phyloP scores from a whole-genome alignment of 2,329 filamentous ascomycete genomes.

The Lachnellula subtilissima region DNA sequence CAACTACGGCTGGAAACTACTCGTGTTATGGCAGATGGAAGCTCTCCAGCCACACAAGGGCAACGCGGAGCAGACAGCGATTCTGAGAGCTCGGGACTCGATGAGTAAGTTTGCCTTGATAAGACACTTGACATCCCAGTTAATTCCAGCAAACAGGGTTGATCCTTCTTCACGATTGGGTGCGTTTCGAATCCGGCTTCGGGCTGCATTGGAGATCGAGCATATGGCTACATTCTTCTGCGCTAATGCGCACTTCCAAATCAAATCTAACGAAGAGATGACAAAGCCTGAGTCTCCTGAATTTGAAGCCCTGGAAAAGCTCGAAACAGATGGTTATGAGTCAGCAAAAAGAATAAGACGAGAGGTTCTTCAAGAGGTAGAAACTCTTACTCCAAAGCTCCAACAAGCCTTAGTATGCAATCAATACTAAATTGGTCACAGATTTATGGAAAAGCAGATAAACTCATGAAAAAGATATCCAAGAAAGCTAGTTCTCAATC shows the following conservation, averaged over 20 bases:
- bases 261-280: constrained; percentile 64
- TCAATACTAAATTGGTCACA: constrained; percentile 1
- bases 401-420: not conserved
- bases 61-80: constrained; percentile 3
- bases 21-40: constrained; percentile 2
- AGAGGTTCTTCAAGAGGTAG: constrained; percentile 64
- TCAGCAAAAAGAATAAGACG: constrained; percentile 70
- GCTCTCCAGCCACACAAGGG: constrained; percentile 26
- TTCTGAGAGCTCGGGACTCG: constrained; percentile 14
- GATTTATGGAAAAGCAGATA: constrained; percentile 51
- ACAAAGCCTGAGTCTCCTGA: constrained; percentile 63
- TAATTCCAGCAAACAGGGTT: constrained; percentile 5
- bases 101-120: constrained; percentile 27
- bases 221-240: constrained; percentile 83
- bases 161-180: constrained; percentile 41
- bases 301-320: constrained; percentile 60
- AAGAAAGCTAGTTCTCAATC: constrained; percentile 46
- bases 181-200: constrained; percentile 60
- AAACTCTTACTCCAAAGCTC: constrained; percentile 1
- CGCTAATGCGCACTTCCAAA: constrained; percentile 77
- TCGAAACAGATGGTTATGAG: constrained; percentile 72
- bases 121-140: not conserved
- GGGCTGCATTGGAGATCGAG: constrained; percentile 70
- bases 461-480: constrained; percentile 59
- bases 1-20: constrained; percentile 52